Percentiles rank a stretch among this genome's conserved stretches.
Conservation (phyloP, 1,284 basidiomycete genomes). For the Xerocomus amazonicus region DNA sequence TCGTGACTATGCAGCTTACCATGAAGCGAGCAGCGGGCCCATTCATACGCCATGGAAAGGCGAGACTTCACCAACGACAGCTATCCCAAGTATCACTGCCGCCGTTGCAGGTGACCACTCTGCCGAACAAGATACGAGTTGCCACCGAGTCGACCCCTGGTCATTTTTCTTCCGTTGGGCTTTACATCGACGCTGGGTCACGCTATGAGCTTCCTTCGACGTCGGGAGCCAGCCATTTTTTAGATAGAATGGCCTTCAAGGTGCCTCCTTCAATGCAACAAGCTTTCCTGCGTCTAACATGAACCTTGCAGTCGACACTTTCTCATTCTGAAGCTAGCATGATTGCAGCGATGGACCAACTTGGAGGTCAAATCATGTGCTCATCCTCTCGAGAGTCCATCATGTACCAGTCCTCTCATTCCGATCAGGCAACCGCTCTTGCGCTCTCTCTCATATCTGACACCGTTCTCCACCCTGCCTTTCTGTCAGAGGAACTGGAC, state of each 20-base stretch:
- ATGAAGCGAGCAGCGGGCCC: constrained; percentile 30
- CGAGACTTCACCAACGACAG: constrained; percentile 18
- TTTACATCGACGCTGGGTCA: constrained; percentile 92
- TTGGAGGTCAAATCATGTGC: constrained; percentile 92
- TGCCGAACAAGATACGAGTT: constrained; percentile 90
- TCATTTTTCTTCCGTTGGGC: constrained; percentile 91
- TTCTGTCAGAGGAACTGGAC: constrained; percentile 78
- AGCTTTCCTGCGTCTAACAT: constrained; percentile 11
- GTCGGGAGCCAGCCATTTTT: constrained; percentile 85
- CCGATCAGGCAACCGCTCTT: constrained; percentile 77
- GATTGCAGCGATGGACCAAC: constrained; percentile 76
- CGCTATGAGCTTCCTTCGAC: constrained; percentile 82
- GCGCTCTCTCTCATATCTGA: constrained; percentile 90
- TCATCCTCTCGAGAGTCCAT: constrained; percentile 92
- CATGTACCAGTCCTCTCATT: constrained; percentile 98
- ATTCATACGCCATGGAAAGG: constrained; percentile 24
- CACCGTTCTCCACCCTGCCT: constrained; percentile 80
- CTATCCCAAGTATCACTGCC: constrained; percentile 28
- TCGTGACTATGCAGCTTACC: background rate
- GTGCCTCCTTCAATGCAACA: constrained; percentile 42
- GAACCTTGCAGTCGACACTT: constrained; percentile 48
- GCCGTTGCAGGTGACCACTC: constrained; percentile 67
- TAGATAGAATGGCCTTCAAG: constrained; percentile 97
- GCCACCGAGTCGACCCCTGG: constrained; percentile 90
- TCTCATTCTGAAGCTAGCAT: constrained; percentile 70